A percentile compares a stretch with the other conserved stretches of the same genome.
Conservation (phyloP, 768 basidiomycete species). For the Mycena olivaceomarginata region DNA sequence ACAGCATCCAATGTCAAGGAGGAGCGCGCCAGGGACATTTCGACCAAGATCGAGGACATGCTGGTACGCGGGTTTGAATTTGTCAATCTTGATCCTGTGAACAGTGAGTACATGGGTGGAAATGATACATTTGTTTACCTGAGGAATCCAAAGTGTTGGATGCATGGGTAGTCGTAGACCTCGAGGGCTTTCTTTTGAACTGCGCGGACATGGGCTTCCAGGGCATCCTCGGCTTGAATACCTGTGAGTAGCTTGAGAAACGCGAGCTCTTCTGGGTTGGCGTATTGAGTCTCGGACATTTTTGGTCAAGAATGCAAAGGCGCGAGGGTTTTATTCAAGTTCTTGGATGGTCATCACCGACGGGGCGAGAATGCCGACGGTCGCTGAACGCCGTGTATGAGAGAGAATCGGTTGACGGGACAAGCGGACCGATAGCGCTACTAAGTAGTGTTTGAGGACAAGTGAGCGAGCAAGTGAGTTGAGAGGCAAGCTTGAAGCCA, state of each 20-base stretch:
- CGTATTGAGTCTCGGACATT: slow-evolving; percentile 44
- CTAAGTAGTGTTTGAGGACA: no score
- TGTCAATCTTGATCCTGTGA: slow-evolving; percentile 22
- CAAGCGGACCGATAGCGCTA: no score
- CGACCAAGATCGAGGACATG: slow-evolving; percentile 53
- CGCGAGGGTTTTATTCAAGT: not conserved
- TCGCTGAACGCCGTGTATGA: no score
- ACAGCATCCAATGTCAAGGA: slow-evolving; percentile 67
- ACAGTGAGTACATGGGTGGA: not conserved
- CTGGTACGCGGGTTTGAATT: slow-evolving; percentile 50
- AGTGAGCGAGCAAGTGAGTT: no score
- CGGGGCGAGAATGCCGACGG: not conserved
- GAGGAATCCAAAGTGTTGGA: slow-evolving; percentile 53
- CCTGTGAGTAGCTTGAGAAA: slow-evolving; percentile 61
- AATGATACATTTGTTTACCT: slow-evolving; percentile 41
- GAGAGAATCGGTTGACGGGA: no score
- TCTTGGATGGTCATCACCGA: not conserved
- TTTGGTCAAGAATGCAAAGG: not conserved
- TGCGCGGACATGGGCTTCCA: slow-evolving; percentile 62
- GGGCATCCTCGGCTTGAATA: slow-evolving; percentile 57
- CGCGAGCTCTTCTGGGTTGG: slow-evolving; percentile 49
- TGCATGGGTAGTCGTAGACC: slow-evolving; percentile 56
- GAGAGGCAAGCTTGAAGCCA: no score
- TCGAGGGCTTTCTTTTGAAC: slow-evolving; percentile 61
- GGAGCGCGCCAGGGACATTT: slow-evolving; percentile 53